Evolutionary conservation across 352 stramenopile genomes (phyloP), one percentile per base, ranked within the genome.

Genomic region (Pythium insidiosum): DNA sequence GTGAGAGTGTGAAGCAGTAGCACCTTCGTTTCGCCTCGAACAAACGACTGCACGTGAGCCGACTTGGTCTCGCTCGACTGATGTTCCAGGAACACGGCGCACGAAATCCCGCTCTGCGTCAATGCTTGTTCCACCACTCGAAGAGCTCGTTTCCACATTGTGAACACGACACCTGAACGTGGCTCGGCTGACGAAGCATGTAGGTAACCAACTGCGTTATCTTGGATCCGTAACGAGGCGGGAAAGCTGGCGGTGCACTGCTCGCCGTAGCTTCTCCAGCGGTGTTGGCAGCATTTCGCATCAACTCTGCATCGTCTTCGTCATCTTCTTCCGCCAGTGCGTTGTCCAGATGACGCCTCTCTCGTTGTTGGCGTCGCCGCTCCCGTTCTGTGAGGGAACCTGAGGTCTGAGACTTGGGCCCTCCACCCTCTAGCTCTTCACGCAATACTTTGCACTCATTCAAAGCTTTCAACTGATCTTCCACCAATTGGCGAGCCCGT

Each of bases 211-310:
- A 50, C 9, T 71, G 53, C 22, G 68, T 69, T 34, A 86, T 81
- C 55, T 94, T 94, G 49, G 55, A 85, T 20, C 82, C 82, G 51
- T 83, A 79, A n/a, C n/a, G n/a, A n/a, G n/a, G n/a, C n/a, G n/a
- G n/a, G n/a, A n/a, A n/a, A n/a, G n/a, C n/a, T n/a, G n/a, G n/a
- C n/a, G n/a, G n/a, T n/a, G n/a, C n/a, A n/a, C n/a, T n/a, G n/a
- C n/a, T n/a, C n/a, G n/a, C n/a, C n/a, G n/a, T n/a, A n/a, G n/a
- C n/a, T n/a, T n/a, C n/a, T n/a, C n/a, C n/a, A n/a, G n/a, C n/a
- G n/a, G n/a, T n/a, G n/a, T n/a, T n/a, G n/a, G n/a, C n/a, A n/a
- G n/a, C n/a, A n/a, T n/a, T n/a, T n/a, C n/a, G n/a, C n/a, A n/a
- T n/a, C n/a, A 18, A 34, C 5, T 31, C 16, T 0, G 11, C 26